Conservation (phyloP, 2,329 filamentous ascomycete genomes). For the Aphanocladium album region DNA sequence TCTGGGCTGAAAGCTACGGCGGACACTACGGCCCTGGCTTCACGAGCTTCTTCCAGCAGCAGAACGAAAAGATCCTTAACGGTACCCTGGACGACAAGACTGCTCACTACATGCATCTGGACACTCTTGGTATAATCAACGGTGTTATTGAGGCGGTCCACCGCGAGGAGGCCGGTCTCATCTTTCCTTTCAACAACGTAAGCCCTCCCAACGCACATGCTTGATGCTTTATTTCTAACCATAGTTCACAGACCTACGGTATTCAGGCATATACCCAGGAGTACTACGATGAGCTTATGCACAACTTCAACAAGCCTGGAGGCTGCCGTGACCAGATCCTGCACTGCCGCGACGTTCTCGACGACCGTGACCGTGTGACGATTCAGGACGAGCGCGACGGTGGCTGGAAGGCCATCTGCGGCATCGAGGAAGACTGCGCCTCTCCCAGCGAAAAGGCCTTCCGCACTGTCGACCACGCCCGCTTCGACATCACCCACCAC, state of each 20-base stretch:
- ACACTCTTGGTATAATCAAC: conserved; percentile 64
- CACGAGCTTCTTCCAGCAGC: conserved; percentile 51
- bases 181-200: conserved; percentile 58
- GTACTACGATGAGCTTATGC: conserved; percentile 23
- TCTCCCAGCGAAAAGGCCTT: conserved; percentile 53
- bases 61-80: conserved; percentile 48
- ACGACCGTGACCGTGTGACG: conserved; percentile 47
- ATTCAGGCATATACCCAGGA: conserved; percentile 52
- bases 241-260: conserved; percentile 41
- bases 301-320: conserved; percentile 25
- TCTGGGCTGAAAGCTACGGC: conserved; percentile 66
- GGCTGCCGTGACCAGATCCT: conserved; percentile 52
- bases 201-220: neutral
- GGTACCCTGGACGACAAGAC: conserved; percentile 30
- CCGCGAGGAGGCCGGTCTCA: conserved; percentile 52
- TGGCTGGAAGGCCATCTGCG: conserved; percentile 31
- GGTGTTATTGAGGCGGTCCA: conserved; percentile 61
- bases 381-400: conserved; percentile 26
- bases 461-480: conserved; percentile 46
- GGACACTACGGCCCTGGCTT: conserved; percentile 66
- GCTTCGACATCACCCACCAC: conserved; percentile 57
- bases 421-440: conserved; percentile 45
- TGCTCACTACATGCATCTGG: conserved; percentile 48
- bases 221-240: neutral
- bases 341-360: conserved; percentile 44